phyloP scores from a whole-genome alignment of 2,329 filamentous ascomycete genomes.

The Pseudocercospora eumusae region DNA sequence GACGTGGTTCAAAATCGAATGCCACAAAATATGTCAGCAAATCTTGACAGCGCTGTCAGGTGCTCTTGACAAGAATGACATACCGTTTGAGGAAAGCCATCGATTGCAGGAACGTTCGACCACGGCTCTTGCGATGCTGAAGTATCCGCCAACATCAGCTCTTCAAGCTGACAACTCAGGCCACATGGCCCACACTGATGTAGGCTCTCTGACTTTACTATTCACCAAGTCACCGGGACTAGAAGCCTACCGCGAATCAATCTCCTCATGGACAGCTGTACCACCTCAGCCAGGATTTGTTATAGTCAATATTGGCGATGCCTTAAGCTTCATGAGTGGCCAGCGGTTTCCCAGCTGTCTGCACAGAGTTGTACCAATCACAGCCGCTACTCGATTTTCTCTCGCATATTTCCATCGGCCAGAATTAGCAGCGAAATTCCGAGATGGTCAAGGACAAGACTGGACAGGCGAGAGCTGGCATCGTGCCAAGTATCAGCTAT shows the following conservation, averaged over 20 bases:
- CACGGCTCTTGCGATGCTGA: neutral
- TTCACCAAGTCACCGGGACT: neutral
- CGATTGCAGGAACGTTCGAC: neutral
- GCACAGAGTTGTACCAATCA: neutral
- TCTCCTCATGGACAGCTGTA: neutral
- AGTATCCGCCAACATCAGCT: neutral
- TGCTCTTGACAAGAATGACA: neutral
- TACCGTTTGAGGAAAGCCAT: neutral
- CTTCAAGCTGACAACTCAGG: neutral
- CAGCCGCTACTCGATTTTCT: neutral
- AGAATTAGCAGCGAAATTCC: neutral
- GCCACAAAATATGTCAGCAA: neutral
- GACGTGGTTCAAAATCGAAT: neutral
- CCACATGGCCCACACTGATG: neutral
- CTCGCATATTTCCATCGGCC: neutral
- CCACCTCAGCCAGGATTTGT: neutral
- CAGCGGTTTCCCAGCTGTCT: neutral
- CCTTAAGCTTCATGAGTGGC: neutral
- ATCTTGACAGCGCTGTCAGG: neutral
- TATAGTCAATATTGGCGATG: neutral
- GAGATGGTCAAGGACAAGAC: neutral
- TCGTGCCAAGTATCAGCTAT: slow-evolving; percentile 1
- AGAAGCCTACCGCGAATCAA: neutral
- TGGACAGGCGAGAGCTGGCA: neutral
- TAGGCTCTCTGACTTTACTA: neutral